Evolutionary conservation across 768 basidiomycete species (phyloP).

Genomic region (Candolleomyces efflorescens): DNA sequence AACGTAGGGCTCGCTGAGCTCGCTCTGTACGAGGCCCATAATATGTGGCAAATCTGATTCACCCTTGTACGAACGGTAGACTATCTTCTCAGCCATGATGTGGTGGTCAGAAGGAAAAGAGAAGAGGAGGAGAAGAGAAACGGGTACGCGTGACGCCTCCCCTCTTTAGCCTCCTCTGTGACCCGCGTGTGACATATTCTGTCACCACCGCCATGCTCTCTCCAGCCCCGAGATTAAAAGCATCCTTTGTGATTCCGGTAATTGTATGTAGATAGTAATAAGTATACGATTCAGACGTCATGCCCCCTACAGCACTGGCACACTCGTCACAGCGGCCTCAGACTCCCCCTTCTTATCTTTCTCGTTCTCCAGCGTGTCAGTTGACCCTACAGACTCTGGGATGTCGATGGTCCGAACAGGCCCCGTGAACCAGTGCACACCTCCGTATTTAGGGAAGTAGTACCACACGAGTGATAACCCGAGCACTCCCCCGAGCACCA

Average conservation of each 20-base stretch:
- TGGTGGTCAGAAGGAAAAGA: conserved; percentile 13
- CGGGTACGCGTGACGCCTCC: not conserved
- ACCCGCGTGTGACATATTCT: not conserved
- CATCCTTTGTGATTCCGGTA: not conserved
- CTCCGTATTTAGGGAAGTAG: conserved; percentile 70
- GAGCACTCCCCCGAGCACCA: conserved; percentile 62
- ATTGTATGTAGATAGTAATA: no score
- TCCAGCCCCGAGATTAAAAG: not conserved
- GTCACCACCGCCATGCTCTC: not conserved
- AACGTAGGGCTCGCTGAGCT: conserved; percentile 94
- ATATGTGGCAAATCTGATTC: conserved; percentile 79
- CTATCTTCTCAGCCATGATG: conserved; percentile 30
- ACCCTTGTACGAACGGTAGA: conserved; percentile 71
- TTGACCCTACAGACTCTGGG: not conserved
- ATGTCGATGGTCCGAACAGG: conserved; percentile 44
- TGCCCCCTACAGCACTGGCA: not conserved
- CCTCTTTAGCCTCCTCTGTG: not conserved
- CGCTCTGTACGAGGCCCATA: conserved; percentile 84
- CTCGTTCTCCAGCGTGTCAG: not conserved
- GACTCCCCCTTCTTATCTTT: not conserved
- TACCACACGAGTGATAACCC: conserved; percentile 60
- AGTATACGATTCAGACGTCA: no score
- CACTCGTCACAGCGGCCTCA: not conserved
- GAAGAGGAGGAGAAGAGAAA: conserved; percentile 4
- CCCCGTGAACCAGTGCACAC: conserved; percentile 71